These are phyloP conservation scores for Crithidia sp. DNA, from an alignment of 208 protist genomes.

Conservation along the genomic window DNA sequence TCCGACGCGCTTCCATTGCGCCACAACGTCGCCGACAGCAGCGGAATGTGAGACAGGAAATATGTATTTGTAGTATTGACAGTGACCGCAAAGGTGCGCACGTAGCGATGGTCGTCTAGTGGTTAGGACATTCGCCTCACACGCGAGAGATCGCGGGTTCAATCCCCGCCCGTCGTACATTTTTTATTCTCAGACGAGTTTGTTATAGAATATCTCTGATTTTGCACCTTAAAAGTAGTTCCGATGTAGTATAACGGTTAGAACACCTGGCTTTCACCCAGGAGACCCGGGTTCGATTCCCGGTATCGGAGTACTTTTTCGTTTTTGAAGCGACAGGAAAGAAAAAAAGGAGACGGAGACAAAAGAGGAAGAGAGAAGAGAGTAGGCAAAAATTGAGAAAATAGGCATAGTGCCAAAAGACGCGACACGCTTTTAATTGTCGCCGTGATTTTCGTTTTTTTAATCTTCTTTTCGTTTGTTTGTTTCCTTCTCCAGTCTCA, in stretches of 20 bases:
- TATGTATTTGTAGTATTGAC: too few species aligned
- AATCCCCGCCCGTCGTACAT: slow-evolving; percentile 90
- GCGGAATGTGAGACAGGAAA: not conserved
- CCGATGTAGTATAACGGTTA: slow-evolving; percentile 81
- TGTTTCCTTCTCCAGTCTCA: too few species aligned
- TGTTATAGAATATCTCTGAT: not conserved
- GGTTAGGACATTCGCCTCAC: slow-evolving; percentile 96
- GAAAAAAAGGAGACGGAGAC: not conserved
- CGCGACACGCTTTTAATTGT: too few species aligned
- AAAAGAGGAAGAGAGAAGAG: too few species aligned
- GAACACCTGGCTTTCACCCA: slow-evolving; percentile 80
- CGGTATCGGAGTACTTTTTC: slow-evolving; percentile 56
- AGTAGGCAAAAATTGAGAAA: too few species aligned
- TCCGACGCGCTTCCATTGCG: slow-evolving; percentile 60
- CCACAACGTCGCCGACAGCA: slow-evolving; percentile 40
- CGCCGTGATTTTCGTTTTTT: too few species aligned
- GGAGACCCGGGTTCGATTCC: slow-evolving; percentile 81
- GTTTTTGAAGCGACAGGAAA: not conserved
- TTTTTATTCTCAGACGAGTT: slow-evolving; percentile 16
- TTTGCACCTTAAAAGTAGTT: slow-evolving; percentile 3
- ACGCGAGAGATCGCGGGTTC: slow-evolving; percentile 94
- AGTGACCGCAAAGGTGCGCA: too few species aligned
- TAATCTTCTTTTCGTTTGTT: too few species aligned
- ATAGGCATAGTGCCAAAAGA: too few species aligned
- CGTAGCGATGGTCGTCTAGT: slow-evolving; percentile 93